Percentiles rank a stretch among this genome's conserved stretches.
These are phyloP conservation scores for Conticribra weissflogii DNA, from an alignment of 108 stramenopile genomes.

Conservation along the genomic window DNA sequence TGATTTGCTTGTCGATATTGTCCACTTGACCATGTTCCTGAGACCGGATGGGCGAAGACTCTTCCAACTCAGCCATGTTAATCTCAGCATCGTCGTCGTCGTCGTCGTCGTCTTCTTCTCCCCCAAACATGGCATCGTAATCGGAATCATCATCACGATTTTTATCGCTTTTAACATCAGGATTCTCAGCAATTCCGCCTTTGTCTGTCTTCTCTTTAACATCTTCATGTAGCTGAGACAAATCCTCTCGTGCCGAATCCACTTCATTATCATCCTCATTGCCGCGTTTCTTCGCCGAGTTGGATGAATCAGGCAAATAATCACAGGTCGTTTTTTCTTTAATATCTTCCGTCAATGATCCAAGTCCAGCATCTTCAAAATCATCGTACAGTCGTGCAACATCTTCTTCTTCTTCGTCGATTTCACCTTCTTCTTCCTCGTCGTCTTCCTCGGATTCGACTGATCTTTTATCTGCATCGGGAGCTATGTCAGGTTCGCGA, in stretches of 20 bases:
- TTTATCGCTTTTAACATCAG: conserved; percentile 11
- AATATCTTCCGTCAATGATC: background rate
- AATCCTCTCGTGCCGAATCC: no score
- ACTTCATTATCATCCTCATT: no score
- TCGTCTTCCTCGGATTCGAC: conserved; percentile 5
- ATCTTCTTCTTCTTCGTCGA: conserved; percentile 46
- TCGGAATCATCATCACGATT: conserved; percentile 11
- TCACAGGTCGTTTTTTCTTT: background rate
- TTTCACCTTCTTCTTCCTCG: conserved; percentile 48
- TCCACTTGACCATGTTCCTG: no score
- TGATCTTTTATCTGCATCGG: background rate
- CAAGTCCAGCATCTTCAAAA: conserved; percentile 7
- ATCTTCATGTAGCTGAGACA: background rate
- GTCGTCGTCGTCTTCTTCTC: conserved; percentile 10
- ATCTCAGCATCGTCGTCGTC: background rate
- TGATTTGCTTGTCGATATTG: no score
- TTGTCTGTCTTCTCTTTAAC: background rate
- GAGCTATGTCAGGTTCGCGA: background rate
- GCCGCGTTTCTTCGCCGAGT: background rate
- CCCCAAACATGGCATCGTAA: conserved; percentile 29
- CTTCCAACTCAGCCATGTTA: background rate
- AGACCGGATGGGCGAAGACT: background rate
- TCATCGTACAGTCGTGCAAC: conserved; percentile 47
- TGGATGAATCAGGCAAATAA: background rate
- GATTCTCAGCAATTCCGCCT: background rate